Evolutionary conservation across 2,329 filamentous ascomycete genomes (phyloP).

Genomic region (Colletotrichum sojae): DNA sequence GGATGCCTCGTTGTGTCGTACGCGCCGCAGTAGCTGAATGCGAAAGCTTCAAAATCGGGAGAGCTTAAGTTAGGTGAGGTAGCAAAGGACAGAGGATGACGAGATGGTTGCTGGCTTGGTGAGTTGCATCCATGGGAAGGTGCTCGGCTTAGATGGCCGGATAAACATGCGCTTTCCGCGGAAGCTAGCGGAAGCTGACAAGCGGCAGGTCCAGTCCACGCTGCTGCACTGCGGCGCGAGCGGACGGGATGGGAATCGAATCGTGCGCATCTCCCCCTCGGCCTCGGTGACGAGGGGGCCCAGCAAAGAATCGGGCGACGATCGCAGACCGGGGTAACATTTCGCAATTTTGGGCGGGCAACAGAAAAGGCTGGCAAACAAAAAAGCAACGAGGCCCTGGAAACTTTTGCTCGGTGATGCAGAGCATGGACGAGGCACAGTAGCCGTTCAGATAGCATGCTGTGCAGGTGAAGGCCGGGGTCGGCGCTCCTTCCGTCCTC

Average conservation of each 20-base stretch:
- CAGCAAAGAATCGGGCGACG: conserved; percentile 25
- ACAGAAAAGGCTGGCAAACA: conserved; percentile 10
- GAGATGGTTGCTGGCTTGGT: not conserved
- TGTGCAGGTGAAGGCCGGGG: conserved; percentile 15
- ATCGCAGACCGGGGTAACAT: conserved; percentile 7
- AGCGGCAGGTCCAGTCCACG: conserved; percentile 8
- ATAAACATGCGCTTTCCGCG: conserved; percentile 28
- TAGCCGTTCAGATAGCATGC: conserved; percentile 8
- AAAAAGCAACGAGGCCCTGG: conserved; percentile 28
- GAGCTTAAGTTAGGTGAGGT: not conserved
- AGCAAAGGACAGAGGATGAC: not conserved
- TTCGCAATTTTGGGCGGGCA: conserved; percentile 9
- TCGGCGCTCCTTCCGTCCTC: not conserved
- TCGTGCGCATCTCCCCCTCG: conserved; percentile 22
- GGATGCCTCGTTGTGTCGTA: not conserved
- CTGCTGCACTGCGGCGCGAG: conserved; percentile 26
- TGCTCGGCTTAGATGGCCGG: conserved; percentile 11
- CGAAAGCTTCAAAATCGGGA: conserved; percentile 7
- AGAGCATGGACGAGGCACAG: conserved; percentile 10
- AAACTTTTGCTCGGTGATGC: conserved; percentile 4
- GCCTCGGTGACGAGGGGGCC: conserved; percentile 12
- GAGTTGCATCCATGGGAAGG: not conserved
- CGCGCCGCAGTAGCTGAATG: conserved; percentile 17
- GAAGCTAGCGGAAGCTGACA: conserved; percentile 9
- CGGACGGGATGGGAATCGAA: conserved; percentile 37